These are phyloP conservation scores for Pseudoturritis turrita DNA, from an alignment of 345 rosid species.

Conservation along the genomic window DNA sequence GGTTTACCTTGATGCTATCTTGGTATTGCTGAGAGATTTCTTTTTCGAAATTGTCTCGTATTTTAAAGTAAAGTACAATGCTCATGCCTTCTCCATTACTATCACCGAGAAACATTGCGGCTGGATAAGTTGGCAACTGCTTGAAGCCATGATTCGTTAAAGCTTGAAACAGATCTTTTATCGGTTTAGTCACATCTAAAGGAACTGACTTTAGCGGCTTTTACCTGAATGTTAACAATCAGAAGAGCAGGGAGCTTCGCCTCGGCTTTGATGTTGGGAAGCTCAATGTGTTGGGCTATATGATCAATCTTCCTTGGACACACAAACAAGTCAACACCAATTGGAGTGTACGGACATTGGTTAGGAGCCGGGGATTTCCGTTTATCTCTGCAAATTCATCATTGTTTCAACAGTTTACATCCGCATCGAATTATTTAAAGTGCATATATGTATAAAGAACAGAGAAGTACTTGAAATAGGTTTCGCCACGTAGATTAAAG, in stretches of 20 bases:
- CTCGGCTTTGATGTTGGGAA: constrained; percentile 60
- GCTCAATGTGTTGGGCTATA: constrained; percentile 86
- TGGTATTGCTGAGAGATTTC: constrained; percentile 58
- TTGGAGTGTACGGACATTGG: constrained; percentile 56
- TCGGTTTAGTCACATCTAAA: background rate
- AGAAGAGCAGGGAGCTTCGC: constrained; percentile 73
- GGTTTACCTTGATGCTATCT: constrained; percentile 60
- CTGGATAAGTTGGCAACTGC: constrained; percentile 85
- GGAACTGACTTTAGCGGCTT: background rate
- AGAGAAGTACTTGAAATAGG: constrained; percentile 55
- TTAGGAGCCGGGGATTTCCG: constrained; percentile 64
- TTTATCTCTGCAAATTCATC: constrained; percentile 62
- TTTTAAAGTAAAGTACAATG: constrained; percentile 75
- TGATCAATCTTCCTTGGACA: constrained; percentile 85
- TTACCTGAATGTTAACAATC: constrained; percentile 92
- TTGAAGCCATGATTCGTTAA: constrained; percentile 36
- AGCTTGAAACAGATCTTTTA: background rate
- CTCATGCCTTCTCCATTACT: constrained; percentile 95
- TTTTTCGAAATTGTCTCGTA: constrained; percentile 56
- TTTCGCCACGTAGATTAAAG: constrained; percentile 60
- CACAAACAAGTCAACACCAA: constrained; percentile 79
- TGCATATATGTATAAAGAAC: background rate
- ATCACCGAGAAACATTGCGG: constrained; percentile 84
- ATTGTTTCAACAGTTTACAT: constrained; percentile 6
- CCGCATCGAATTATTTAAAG: background rate